Evolutionary conservation across 345 rosid genomes (phyloP), one percentile per base, ranked within the genome.

Genomic region (Ceriops decandra): DNA sequence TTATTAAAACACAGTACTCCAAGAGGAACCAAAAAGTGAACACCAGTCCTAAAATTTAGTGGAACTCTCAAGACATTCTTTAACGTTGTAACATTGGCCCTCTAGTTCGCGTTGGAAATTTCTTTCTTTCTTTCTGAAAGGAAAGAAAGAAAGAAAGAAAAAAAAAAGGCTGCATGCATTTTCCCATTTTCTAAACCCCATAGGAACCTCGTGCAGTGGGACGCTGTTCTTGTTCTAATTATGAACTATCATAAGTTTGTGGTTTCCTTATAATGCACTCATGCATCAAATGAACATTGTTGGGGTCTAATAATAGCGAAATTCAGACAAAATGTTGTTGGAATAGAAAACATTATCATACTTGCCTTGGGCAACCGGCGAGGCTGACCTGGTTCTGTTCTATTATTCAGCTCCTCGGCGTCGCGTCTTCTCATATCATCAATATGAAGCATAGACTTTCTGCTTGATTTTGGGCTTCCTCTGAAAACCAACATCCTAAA

Each of bases 401-500:
- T 8, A 56, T 60, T 64, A 17, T 17, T 26, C 49, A 77, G 27
- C 21, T 64, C 76, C 47, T 72, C 68, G 0, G 70, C 72, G n/a
- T 70, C 83, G 42, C 79, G 77, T 56, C 57, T 68, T 71, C 84
- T 68, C 77, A 83, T 71, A 58, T 81, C 77, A 60, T 85, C 81
- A 20, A 83, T 72, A 31, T 52, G 58, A 71, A 60, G 68, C 57
- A 42, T 35, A 0, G 71, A 68, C 36, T 63, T 83, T 60, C 81
- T 63, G 36, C 68, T 60, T 0, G 83, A 85, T 78, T 81, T 83
- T 1, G 84, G 84, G 70, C 81, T 83, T 77, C 85, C 87, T 58
- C 86, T 77, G 60, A 85, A 82, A 33, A 81, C 85, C 67, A 85
- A 46, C 83, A 81, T 83, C 79, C 71, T 77, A 60, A 73, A 82